Percentiles rank a stretch among this genome's conserved stretches.
Conservation (phyloP, 106 monocot genomes). For the Dactylorhiza incarnata region DNA sequence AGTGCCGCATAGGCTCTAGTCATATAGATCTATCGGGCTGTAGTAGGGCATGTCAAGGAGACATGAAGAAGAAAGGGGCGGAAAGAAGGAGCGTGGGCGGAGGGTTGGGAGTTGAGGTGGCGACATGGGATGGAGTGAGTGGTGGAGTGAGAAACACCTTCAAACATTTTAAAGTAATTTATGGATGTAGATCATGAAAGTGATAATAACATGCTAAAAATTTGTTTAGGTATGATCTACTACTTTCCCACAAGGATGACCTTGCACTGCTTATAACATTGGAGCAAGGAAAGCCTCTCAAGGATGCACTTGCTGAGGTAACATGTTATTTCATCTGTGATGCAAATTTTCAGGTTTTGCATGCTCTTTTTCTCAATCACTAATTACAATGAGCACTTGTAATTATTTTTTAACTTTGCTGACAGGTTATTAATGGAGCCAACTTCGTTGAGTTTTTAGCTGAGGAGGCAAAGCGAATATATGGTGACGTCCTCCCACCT, state of each 20-base stretch:
- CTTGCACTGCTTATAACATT: slow-evolving; percentile 86
- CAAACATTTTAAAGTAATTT: neutral
- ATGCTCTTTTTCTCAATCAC: no score
- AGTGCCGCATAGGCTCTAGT: no score
- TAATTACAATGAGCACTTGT: slow-evolving; percentile 3
- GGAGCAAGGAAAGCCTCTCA: slow-evolving; percentile 91
- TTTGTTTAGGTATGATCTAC: slow-evolving; percentile 74
- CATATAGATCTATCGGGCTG: no score
- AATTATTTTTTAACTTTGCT: slow-evolving; percentile 6
- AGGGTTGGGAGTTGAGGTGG: neutral
- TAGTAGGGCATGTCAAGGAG: no score
- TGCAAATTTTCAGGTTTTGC: neutral
- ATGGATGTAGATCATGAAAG: neutral
- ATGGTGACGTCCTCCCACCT: slow-evolving; percentile 86
- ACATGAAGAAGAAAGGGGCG: no score
- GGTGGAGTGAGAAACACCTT: neutral
- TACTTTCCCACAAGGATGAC: slow-evolving; percentile 79
- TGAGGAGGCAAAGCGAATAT: slow-evolving; percentile 87
- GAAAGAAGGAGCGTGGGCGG: no score
- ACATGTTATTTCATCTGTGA: neutral
- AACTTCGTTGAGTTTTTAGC: slow-evolving; percentile 81
- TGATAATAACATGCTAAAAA: neutral
- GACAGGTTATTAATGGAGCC: slow-evolving; percentile 78
- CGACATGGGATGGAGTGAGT: neutral
- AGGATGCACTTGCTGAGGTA: slow-evolving; percentile 89